Percentiles rank a stretch among this genome's conserved stretches.
phyloP scores from a whole-genome alignment of 768 basidiomycete genomes.

The Lepiota brunneoincarnata region DNA sequence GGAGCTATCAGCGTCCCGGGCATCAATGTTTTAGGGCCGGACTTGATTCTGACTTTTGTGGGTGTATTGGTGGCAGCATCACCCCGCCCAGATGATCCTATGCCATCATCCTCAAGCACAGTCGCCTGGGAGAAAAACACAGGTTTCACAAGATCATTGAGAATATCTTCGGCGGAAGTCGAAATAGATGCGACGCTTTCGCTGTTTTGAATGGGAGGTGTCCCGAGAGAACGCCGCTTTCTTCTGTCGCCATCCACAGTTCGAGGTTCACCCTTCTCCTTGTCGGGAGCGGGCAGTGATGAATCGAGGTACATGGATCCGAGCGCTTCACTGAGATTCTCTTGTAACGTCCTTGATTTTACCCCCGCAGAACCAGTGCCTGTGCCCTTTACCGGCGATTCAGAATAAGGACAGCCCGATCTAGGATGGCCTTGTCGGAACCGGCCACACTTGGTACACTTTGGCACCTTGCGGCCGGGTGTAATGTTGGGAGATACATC shows the following conservation, averaged over 20 bases:
- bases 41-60: slow-evolving; percentile 18
- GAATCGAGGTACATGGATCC: slow-evolving; percentile 43
- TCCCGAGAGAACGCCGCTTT: slow-evolving; percentile 23
- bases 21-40: slow-evolving; percentile 41
- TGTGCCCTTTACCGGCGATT: slow-evolving; percentile 22
- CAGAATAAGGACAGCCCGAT: slow-evolving; percentile 52
- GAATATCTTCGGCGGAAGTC: slow-evolving; percentile 41
- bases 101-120: slow-evolving; percentile 24
- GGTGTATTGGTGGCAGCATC: slow-evolving; percentile 19
- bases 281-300: slow-evolving; percentile 11
- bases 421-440: slow-evolving; percentile 60
- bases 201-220: slow-evolving; percentile 25
- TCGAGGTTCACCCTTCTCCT: slow-evolving; percentile 20
- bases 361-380: background rate
- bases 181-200: slow-evolving; percentile 52
- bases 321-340: slow-evolving; percentile 38
- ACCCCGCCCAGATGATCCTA: slow-evolving; percentile 14
- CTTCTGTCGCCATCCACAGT: slow-evolving; percentile 14
- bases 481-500: slow-evolving; percentile 19
- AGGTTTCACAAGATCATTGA: slow-evolving; percentile 44
- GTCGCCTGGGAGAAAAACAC: slow-evolving; percentile 34
- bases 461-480: slow-evolving; percentile 49
- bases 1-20: slow-evolving; percentile 55
- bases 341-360: slow-evolving; percentile 4
- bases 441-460: slow-evolving; percentile 53